These are phyloP conservation scores for Mytilinidion resinicola DNA, from an alignment of 495 filamentous ascomycete genomes.

Conservation along the genomic window DNA sequence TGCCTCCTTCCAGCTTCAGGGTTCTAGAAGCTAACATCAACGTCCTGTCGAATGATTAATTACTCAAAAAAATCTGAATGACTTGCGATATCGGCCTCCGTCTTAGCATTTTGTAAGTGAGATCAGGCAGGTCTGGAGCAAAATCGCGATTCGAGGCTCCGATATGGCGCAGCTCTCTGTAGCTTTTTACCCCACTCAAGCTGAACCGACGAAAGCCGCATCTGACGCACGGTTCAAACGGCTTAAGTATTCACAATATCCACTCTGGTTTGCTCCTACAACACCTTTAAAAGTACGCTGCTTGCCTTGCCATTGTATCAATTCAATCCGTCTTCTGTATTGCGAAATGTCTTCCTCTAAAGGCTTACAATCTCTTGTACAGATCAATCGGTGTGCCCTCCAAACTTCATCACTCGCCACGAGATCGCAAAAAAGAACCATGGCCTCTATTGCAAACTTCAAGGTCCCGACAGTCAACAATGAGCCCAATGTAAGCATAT, in stretches of 20 bases:
- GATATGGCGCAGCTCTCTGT: neutral
- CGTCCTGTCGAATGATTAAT: no score
- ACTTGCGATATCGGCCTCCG: no score
- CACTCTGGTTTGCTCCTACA: neutral
- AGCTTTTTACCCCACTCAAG: neutral
- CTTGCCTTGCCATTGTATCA: neutral
- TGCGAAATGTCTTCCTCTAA: neutral
- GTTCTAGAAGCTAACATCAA: no score
- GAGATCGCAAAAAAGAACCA: constrained; percentile 12
- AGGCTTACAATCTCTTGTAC: constrained; percentile 1
- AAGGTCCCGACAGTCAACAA: constrained; percentile 82
- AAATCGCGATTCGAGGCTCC: neutral
- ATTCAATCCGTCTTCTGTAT: neutral
- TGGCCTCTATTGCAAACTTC: constrained; percentile 62
- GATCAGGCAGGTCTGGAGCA: no score
- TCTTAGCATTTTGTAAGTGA: no score
- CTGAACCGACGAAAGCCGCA: neutral
- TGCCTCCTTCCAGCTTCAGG: no score
- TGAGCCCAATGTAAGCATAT: constrained; percentile 76
- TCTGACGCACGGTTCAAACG: no score
- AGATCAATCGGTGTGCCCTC: constrained; percentile 1
- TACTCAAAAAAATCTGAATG: no score
- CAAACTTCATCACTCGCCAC: neutral
- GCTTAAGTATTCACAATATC: no score
- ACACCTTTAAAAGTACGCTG: constrained; percentile 1